These are phyloP conservation scores for Boletus reticuloceps DNA, from an alignment of 768 basidiomycete genomes.

Conservation along the genomic window DNA sequence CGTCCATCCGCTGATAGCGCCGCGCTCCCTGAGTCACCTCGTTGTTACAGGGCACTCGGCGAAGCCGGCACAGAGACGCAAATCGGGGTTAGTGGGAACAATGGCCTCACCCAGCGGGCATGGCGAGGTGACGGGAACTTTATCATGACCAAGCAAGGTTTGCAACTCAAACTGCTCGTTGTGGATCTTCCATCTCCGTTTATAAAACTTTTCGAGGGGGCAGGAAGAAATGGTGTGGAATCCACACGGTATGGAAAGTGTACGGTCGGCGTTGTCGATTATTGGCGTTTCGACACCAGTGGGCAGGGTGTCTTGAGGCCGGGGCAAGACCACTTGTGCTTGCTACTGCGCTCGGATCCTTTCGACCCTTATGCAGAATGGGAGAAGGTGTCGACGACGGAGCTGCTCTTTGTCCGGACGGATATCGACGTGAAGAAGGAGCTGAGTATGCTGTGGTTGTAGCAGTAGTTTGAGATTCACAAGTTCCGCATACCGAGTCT, in stretches of 20 bases:
- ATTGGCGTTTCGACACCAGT: constrained; percentile 30
- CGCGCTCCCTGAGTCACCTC: constrained; percentile 32
- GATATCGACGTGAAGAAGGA: constrained; percentile 19
- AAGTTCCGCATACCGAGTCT: too few species aligned
- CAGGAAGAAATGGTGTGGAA: constrained; percentile 5
- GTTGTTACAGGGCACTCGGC: constrained; percentile 26
- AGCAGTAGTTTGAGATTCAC: neutral
- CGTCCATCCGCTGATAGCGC: constrained; percentile 24
- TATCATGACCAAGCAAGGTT: constrained; percentile 31
- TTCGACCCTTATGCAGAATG: constrained; percentile 25
- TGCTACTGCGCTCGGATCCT: constrained; percentile 28
- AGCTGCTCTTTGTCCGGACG: constrained; percentile 24
- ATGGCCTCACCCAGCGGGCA: neutral
- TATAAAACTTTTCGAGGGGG: constrained; percentile 18
- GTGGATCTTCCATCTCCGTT: constrained; percentile 18
- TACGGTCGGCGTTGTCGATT: constrained; percentile 28
- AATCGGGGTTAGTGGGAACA: neutral
- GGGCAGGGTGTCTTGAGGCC: constrained; percentile 22
- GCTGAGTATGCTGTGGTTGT: constrained; percentile 26
- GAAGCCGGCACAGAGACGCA: neutral
- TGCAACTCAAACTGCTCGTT: constrained; percentile 25
- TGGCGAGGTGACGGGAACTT: constrained; percentile 30
- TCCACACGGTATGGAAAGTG: constrained; percentile 19
- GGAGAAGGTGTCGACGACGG: constrained; percentile 27
- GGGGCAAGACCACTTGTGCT: constrained; percentile 28